Base-by-base conservation (phyloP, 352 stramenopile species). In the Phytophthora citrophthora region DNA sequence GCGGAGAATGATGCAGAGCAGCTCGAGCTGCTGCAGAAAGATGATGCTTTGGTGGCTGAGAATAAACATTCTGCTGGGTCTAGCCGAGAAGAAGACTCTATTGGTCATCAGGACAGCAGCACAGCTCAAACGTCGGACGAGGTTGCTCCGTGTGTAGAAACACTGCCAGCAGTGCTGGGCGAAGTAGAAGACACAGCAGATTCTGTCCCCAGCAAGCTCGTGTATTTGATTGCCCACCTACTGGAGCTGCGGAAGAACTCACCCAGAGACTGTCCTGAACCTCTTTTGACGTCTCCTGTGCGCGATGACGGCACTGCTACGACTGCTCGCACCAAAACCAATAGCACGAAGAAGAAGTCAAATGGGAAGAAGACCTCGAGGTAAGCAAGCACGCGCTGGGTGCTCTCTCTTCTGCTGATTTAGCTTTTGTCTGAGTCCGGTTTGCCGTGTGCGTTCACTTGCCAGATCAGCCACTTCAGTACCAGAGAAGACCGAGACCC, bases 141-240 rank as follows among this genome's bases (percentile, higher is more conserved):
- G 23, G 15, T 7, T 54, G 23, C 20, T 50, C 12, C 24, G 26
- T 12, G 20, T 12, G 27, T 34, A 38, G 49, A 70, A 56, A n/a
- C 56, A 50, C 8, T 12, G 56, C 7, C 9, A 36, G 40, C 20
- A 23, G 29, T 34, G 9, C 13, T 55, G n/a, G 27, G 54, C 16
- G 52, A 66, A 29, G 36, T 36, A 43, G 58, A 52, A 20, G 26
- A 61, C 50, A 36, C 9, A 18, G n/a, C 16, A 51, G 41, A 50
- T 46, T 38, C 23, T 47, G 18, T 3, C 18, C 26, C 27, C 29
- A 50, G 49, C 24, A 74, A 66, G 36, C 39, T 7, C 16, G 10
- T 57, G 49, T 78, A 78, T 54, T 67, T 65, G 0, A 59, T 78
- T 45, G 46, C 36, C 13, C 29, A 59, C 11, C 40, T 78, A 45